Evolutionary conservation across 2,329 filamentous ascomycete species (phyloP), one percentile per base, ranked within the genome.

Genomic region (Hymenotorrendiella dingleyae): DNA sequence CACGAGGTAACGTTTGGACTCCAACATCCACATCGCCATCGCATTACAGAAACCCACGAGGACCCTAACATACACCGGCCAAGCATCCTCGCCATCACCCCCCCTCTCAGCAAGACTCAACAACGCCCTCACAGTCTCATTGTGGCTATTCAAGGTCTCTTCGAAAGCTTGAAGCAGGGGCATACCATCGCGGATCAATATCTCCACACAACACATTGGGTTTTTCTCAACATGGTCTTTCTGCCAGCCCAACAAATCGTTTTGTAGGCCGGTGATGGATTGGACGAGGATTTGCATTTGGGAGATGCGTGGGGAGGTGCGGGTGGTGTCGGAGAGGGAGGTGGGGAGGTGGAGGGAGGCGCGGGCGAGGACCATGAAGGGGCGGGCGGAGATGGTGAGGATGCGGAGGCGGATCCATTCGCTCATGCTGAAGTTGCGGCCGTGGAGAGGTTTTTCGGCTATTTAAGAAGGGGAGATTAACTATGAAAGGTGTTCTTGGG

Each of bases 401-500:
- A 40, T 40, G 12, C 38, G 28, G 12, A 40, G 38, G 14, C 38
- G 38, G 11, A 40, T 40, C 38, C 38, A 40, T 33, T 40, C 38
- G 6, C n/a, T 24, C 38, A 40, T 40, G 9, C 12, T 21, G 19
- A 40, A 40, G 19, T 14, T n/a, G 16, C 28, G 28, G 19, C 28
- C 28, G 19, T 40, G 38, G 14, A 40, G 38, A 33, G 12, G n/a
- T 14, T 40, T 33, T 23, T 40, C 38, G n/a, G n/a, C n/a, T n/a
- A n/a, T n/a, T n/a, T n/a, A n/a, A n/a, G n/a, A n/a, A n/a, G n/a
- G n/a, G n/a, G n/a, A n/a, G n/a, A n/a, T n/a, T n/a, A n/a, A n/a
- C n/a, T n/a, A n/a, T n/a, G n/a, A n/a, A n/a, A n/a, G n/a, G n/a
- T n/a, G n/a, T n/a, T n/a, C n/a, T n/a, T n/a, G n/a, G n/a, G n/a